phyloP scores from a whole-genome alignment of 768 basidiomycete genomes.

The Termitomyces sp. region DNA sequence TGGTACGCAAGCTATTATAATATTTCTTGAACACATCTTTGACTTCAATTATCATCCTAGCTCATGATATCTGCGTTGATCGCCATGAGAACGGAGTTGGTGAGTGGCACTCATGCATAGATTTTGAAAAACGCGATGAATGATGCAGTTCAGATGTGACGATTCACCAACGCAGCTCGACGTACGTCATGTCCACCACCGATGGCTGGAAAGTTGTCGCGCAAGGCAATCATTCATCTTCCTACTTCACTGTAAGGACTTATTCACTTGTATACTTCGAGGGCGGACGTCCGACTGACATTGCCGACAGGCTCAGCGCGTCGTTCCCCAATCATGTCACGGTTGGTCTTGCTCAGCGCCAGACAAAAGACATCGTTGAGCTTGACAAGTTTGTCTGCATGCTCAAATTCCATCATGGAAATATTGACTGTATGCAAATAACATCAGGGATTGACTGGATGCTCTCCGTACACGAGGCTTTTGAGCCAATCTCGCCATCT shows the following conservation, averaged over 20 bases:
- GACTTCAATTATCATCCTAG: conserved; percentile 17
- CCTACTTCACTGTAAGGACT: too few species aligned
- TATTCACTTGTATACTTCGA: conserved; percentile 36
- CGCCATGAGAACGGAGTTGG: conserved; percentile 41
- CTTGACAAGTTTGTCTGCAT: conserved; percentile 45
- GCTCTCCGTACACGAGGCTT: conserved; percentile 59
- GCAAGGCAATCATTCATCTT: conserved; percentile 15
- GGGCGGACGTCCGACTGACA: conserved; percentile 42
- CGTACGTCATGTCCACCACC: conserved; percentile 20
- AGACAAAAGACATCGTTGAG: conserved; percentile 40
- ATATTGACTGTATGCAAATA: not conserved
- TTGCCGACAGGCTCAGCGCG: conserved; percentile 47
- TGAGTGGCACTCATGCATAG: conserved; percentile 6
- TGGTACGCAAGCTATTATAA: conserved; percentile 19
- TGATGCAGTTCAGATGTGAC: conserved; percentile 41
- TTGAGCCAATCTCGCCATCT: conserved; percentile 45
- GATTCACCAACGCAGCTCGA: conserved; percentile 54
- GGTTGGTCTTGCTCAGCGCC: conserved; percentile 29
- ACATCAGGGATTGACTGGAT: conserved; percentile 35
- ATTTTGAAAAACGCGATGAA: too few species aligned
- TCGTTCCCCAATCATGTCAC: conserved; percentile 40
- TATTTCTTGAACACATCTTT: not conserved
- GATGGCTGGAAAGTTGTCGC: conserved; percentile 21
- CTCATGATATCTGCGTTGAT: conserved; percentile 44
- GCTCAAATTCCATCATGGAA: not conserved